These are phyloP conservation scores for Phytophthora nicotianae DNA, from an alignment of 352 stramenopile species.

Conservation along the genomic window DNA sequence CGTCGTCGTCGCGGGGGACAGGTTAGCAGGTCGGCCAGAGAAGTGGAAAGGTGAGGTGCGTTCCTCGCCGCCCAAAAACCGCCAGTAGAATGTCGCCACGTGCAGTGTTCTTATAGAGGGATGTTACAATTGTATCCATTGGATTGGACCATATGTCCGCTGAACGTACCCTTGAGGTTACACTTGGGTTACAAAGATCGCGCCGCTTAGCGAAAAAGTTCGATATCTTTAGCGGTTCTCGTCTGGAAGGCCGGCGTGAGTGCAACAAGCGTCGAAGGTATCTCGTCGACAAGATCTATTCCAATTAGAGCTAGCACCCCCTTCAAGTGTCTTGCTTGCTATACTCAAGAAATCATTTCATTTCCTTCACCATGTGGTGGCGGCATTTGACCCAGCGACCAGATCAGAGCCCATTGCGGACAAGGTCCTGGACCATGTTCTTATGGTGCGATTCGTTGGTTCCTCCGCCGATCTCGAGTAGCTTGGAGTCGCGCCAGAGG, in stretches of 20 bases:
- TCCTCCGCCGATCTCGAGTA: constrained; percentile 99
- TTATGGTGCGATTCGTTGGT: constrained; percentile 99
- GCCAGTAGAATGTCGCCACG: constrained; percentile 47
- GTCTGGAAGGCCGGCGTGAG: too few species aligned
- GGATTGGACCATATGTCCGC: not conserved
- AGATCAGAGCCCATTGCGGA: constrained; percentile 35
- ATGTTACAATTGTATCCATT: constrained; percentile 6
- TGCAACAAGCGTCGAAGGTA: too few species aligned
- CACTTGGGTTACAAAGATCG: constrained; percentile 22
- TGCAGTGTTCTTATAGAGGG: constrained; percentile 45
- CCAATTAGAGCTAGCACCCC: constrained; percentile 1
- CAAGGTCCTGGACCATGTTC: constrained; percentile 95
- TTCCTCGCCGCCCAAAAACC: constrained; percentile 22
- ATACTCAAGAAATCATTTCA: too few species aligned
- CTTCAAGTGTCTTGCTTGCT: constrained; percentile 1
- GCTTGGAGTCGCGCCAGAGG: constrained; percentile 98
- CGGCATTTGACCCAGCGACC: too few species aligned
- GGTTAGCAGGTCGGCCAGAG: not conserved
- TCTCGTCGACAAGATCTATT: constrained; percentile 18
- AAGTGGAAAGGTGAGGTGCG: not conserved
- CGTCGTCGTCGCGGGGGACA: not conserved
- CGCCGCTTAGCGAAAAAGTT: constrained; percentile 16
- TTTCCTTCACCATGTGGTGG: too few species aligned
- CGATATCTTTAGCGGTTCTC: constrained; percentile 29
- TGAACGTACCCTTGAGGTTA: not conserved